Percentiles rank a stretch among this genome's conserved stretches.
phyloP scores from a whole-genome alignment of 148 eudicot species.

The Pharnaceum exiguum region DNA sequence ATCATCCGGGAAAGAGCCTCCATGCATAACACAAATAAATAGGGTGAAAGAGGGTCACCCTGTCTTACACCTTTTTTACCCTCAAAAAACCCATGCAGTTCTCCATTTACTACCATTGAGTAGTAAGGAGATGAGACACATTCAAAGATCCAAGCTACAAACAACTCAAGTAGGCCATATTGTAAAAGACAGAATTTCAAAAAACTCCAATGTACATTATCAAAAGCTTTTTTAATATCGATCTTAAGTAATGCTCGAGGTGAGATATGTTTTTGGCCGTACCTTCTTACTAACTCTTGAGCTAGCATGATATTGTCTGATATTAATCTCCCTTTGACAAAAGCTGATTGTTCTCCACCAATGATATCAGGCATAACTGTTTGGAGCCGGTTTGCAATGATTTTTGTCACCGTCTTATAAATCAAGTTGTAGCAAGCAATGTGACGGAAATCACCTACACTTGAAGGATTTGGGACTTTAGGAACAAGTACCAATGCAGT shows the following conservation, averaged over 20 bases:
- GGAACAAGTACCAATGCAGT: neutral
- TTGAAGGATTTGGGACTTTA: neutral
- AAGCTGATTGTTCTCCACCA: neutral
- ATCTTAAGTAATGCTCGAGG: neutral
- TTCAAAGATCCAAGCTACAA: too few species aligned
- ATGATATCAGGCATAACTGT: neutral
- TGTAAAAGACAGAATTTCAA: too few species aligned
- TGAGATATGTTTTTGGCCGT: neutral
- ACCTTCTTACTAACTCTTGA: neutral
- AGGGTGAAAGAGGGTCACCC: neutral
- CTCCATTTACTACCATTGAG: too few species aligned
- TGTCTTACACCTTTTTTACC: neutral
- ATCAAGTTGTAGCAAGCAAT: too few species aligned
- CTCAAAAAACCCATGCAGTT: too few species aligned
- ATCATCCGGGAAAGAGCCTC: neutral
- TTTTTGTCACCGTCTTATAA: neutral
- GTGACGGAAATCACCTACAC: neutral
- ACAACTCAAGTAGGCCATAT: too few species aligned
- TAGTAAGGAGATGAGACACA: too few species aligned
- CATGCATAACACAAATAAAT: neutral
- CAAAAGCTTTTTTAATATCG: neutral
- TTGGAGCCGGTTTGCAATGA: neutral
- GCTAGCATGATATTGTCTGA: neutral
- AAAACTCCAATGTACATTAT: neutral
- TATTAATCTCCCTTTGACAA: neutral